These are phyloP conservation scores for Urochloa ruziziensis DNA, from an alignment of 176 grass and related monocot genomes.

Conservation along the genomic window DNA sequence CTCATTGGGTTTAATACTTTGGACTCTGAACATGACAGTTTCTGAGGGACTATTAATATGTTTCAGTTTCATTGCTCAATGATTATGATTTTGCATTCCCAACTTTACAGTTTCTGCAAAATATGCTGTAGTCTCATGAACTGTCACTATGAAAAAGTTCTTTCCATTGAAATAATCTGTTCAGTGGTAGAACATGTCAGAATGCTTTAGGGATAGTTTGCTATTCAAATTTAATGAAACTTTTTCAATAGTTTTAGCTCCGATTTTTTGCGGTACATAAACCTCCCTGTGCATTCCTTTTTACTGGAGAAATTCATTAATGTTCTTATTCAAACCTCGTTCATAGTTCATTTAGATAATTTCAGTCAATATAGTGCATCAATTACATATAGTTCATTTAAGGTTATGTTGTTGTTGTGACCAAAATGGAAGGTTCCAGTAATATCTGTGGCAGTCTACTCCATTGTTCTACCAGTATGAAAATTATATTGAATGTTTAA, in stretches of 20 bases:
- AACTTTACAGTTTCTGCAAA: constrained; percentile 7
- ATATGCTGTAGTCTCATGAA: neutral
- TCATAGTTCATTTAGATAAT: neutral
- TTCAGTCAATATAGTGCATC: neutral
- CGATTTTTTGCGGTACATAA: neutral
- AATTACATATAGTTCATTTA: neutral
- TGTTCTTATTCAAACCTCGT: neutral
- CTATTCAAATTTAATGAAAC: neutral
- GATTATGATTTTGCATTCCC: neutral
- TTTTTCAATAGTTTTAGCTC: neutral
- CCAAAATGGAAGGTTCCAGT: neutral
- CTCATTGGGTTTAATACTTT: neutral
- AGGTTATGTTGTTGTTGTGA: too few species aligned
- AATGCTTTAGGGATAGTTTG: neutral
- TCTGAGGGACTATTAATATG: neutral
- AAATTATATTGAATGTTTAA: neutral
- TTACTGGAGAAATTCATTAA: neutral
- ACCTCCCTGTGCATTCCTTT: neutral
- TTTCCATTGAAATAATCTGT: constrained; percentile 1
- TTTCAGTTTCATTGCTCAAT: neutral
- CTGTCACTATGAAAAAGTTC: neutral
- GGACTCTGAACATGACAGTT: neutral
- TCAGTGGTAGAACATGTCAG: neutral
- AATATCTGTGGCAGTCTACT: neutral
- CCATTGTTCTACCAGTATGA: neutral